A percentile compares a stretch with the other conserved stretches of the same genome.
These are phyloP conservation scores for Phaeodactylum tricornutum DNA, from an alignment of 108 stramenopile species.

Conservation along the genomic window DNA sequence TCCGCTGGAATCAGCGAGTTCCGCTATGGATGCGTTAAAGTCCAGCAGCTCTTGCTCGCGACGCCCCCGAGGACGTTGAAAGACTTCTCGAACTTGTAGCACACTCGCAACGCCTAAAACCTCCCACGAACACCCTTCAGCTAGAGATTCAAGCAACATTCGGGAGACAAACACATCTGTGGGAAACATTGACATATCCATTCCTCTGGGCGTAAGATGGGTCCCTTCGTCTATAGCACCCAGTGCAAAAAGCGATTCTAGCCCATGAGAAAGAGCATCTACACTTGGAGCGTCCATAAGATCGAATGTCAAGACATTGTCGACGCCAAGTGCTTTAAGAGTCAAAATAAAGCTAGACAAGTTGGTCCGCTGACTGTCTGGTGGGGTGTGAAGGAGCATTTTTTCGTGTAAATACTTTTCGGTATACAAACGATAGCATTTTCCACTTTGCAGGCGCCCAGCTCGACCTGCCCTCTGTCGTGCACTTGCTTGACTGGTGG, in stretches of 20 bases:
- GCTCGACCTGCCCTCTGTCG: conserved; percentile 89
- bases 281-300: conserved; percentile 81
- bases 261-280: conserved; percentile 63
- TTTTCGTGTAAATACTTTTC: conserved; percentile 47
- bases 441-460: conserved; percentile 81
- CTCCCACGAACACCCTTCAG: conserved; percentile 59
- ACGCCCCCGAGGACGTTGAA: conserved; percentile 31
- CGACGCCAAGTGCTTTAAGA: conserved; percentile 92
- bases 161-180: conserved; percentile 69
- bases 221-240: conserved; percentile 75
- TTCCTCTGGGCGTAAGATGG: conserved; percentile 53
- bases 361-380: conserved; percentile 69
- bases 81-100: conserved; percentile 72
- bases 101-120: conserved; percentile 84
- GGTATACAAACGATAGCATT: conserved; percentile 91
- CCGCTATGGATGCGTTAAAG: conserved; percentile 75
- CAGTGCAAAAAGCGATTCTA: conserved; percentile 76
- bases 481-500: conserved; percentile 81
- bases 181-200: conserved; percentile 78
- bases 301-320: conserved; percentile 90
- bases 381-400: conserved; percentile 29
- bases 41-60: conserved; percentile 54
- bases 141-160: conserved; percentile 68
- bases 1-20: conserved; percentile 71
- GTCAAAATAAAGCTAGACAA: conserved; percentile 81